Conservation (phyloP, 768 basidiomycete genomes). For the Hygrophorus russula region DNA sequence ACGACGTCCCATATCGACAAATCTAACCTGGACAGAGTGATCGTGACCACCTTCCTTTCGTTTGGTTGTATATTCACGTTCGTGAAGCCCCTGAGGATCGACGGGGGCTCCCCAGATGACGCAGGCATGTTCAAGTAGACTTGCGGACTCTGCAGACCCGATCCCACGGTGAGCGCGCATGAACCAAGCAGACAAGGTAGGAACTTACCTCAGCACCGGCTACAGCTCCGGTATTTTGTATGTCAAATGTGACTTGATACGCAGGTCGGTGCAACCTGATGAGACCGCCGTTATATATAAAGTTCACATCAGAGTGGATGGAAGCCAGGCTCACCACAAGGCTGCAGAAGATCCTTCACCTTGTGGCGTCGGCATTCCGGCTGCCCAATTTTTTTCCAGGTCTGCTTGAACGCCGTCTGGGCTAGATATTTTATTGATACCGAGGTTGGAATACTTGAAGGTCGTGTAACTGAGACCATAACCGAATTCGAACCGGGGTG, state of each 20-base stretch:
- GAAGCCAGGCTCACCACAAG: too few relatives aligned
- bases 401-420: slow-evolving; percentile 26
- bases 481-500: slow-evolving; percentile 82
- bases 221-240: slow-evolving; percentile 52
- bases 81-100: slow-evolving; percentile 59
- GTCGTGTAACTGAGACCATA: slow-evolving; percentile 81
- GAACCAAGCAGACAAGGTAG: slow-evolving; percentile 1
- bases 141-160: slow-evolving; percentile 46
- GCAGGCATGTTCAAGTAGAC: slow-evolving; percentile 61
- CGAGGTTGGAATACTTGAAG: slow-evolving; percentile 59
- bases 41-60: slow-evolving; percentile 31
- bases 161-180: not conserved
- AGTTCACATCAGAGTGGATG: too few relatives aligned
- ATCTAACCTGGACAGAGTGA: slow-evolving; percentile 59
- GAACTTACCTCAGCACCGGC: slow-evolving; percentile 53
- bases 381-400: slow-evolving; percentile 41
- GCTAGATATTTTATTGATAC: slow-evolving; percentile 29
- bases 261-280: slow-evolving; percentile 57
- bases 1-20: slow-evolving; percentile 68
- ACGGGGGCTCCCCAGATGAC: slow-evolving; percentile 58
- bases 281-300: too few relatives aligned
- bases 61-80: slow-evolving; percentile 41
- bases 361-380: slow-evolving; percentile 43
- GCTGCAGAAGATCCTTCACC: slow-evolving; percentile 48
- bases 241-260: slow-evolving; percentile 48